These are phyloP conservation scores for Ceraceosorus bombacis DNA, from an alignment of 1,284 basidiomycete species.

Conservation along the genomic window DNA sequence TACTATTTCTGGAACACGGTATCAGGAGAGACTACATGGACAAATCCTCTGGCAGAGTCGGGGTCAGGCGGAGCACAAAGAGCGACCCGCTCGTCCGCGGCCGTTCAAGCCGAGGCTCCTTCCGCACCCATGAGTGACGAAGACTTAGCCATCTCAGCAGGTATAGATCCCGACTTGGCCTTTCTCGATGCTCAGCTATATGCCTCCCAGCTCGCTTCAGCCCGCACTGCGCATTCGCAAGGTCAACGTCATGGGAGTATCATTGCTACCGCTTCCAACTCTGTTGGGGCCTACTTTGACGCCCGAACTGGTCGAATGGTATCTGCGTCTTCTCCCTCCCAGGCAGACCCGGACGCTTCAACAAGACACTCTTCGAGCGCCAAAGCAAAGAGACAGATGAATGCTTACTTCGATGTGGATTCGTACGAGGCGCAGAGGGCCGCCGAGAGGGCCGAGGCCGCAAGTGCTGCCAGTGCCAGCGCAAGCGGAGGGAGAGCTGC, in stretches of 20 bases:
- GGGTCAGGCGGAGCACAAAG: not conserved
- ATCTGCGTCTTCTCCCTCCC: constrained; percentile 1
- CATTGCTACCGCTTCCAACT: not conserved
- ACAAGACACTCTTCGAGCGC: no score
- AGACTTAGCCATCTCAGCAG: constrained; percentile 4
- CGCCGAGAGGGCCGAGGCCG: not conserved
- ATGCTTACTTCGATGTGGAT: constrained; percentile 12
- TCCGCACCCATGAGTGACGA: constrained; percentile 2
- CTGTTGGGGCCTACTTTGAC: constrained; percentile 1
- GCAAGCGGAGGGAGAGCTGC: not conserved
- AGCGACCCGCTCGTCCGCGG: not conserved
- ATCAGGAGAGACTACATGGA: constrained; percentile 15
- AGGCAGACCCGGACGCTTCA: constrained; percentile 3
- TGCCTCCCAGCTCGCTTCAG: constrained; percentile 3
- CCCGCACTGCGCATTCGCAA: not conserved
- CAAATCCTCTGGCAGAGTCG: constrained; percentile 7
- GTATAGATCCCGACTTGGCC: constrained; percentile 15
- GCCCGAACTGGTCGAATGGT: constrained; percentile 9
- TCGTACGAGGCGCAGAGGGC: constrained; percentile 8
- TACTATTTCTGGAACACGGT: constrained; percentile 17
- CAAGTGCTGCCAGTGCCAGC: not conserved
- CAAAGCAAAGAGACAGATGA: constrained; percentile 9
- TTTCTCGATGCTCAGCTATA: constrained; percentile 12
- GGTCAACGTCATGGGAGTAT: not conserved
- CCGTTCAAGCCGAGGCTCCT: not conserved